A percentile compares a stretch with the other conserved stretches of the same genome.
These are phyloP conservation scores for Tulasnella sp. DNA, from an alignment of 768 basidiomycete genomes.

Conservation along the genomic window DNA sequence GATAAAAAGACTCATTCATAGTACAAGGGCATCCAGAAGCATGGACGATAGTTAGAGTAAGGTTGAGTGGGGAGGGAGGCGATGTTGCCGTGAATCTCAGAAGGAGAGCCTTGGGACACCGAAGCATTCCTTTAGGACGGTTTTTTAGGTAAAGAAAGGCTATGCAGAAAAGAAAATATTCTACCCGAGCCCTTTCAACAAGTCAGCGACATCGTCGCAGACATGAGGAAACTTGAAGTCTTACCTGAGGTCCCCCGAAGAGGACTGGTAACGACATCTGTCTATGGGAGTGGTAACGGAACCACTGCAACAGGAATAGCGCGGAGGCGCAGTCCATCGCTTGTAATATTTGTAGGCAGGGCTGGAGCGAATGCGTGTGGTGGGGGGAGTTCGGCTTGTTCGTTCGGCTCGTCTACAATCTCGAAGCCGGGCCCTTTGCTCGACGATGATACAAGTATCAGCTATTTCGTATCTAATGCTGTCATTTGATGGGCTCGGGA, in stretches of 20 bases:
- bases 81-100: no score
- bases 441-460: no score
- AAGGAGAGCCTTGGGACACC: no score
- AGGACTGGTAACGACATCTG: background rate
- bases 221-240: background rate
- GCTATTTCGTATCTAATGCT: background rate
- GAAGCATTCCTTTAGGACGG: no score
- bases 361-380: background rate
- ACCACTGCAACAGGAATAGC: background rate
- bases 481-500: background rate
- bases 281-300: background rate
- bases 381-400: background rate
- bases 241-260: background rate
- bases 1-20: no score
- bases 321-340: background rate
- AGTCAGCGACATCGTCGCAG: background rate
- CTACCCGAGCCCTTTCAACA: background rate
- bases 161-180: background rate
- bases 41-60: no score
- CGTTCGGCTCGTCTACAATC: background rate
- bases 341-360: background rate
- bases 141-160: no score
- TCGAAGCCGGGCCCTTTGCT: no score
- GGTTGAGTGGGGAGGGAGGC: no score
- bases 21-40: no score